Evolutionary conservation across 768 basidiomycete species (phyloP).

Genomic region (Rhizopogon sp.): DNA sequence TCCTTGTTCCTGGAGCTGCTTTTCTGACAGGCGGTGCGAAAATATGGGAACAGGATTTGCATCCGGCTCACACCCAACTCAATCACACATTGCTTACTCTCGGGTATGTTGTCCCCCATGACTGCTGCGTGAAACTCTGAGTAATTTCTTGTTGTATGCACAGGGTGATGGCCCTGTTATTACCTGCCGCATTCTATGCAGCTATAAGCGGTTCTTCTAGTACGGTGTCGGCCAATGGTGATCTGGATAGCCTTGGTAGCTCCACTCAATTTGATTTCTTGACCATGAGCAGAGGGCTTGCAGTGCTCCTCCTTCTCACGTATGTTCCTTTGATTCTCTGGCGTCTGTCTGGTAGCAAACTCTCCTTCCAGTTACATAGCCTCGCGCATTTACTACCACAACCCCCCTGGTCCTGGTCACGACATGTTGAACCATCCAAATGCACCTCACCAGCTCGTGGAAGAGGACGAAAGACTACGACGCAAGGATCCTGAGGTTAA

Average conservation of each 20-base stretch:
- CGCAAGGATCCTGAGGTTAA: slow-evolving; percentile 50
- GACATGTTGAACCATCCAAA: slow-evolving; percentile 35
- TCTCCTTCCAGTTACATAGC: slow-evolving; percentile 46
- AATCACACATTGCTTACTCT: slow-evolving; percentile 67
- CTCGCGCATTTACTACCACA: slow-evolving; percentile 65
- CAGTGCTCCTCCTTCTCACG: slow-evolving; percentile 58
- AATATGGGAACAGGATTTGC: slow-evolving; percentile 61
- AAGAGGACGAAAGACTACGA: slow-evolving; percentile 26
- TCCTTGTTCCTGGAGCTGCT: slow-evolving; percentile 64
- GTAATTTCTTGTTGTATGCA: neutral
- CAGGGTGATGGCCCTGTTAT: slow-evolving; percentile 57
- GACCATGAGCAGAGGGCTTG: slow-evolving; percentile 59
- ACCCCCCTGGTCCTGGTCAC: slow-evolving; percentile 61
- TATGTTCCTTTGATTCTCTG: slow-evolving; percentile 24
- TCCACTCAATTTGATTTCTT: slow-evolving; percentile 49
- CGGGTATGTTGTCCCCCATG: slow-evolving; percentile 39
- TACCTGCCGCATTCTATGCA: slow-evolving; percentile 67
- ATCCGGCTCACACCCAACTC: slow-evolving; percentile 59
- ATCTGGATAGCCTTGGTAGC: slow-evolving; percentile 25
- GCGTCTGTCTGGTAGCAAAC: neutral
- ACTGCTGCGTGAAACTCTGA: neutral
- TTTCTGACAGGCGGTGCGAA: slow-evolving; percentile 72
- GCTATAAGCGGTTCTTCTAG: slow-evolving; percentile 39
- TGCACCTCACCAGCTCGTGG: slow-evolving; percentile 33
- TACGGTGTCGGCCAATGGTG: slow-evolving; percentile 8